Evolutionary conservation across 306 rosid species (phyloP).

Genomic region (Vigna angularis): DNA sequence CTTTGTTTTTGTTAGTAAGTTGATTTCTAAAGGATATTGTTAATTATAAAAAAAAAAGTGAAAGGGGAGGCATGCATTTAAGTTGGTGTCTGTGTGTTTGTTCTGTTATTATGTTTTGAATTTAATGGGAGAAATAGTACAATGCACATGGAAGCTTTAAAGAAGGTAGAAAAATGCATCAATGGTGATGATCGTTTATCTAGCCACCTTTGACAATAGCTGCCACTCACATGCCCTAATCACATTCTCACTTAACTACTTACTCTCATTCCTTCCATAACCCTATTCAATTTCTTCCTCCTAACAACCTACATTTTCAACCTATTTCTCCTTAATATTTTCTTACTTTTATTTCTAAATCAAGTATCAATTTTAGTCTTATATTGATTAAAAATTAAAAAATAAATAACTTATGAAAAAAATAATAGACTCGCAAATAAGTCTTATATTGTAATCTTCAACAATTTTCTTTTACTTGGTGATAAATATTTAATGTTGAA

Average conservation of each 20-base stretch:
- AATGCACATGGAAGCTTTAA: constrained; percentile 67
- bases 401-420: no score
- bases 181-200: constrained; percentile 46
- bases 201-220: constrained; percentile 48
- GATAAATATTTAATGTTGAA: no score
- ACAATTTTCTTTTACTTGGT: no score
- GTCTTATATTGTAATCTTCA: no score
- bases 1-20: neutral
- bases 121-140: constrained; percentile 50
- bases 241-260: constrained; percentile 1
- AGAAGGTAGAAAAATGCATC: constrained; percentile 46
- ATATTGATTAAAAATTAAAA: no score
- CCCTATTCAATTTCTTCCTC: constrained; percentile 9
- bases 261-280: constrained; percentile 29
- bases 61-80: constrained; percentile 43
- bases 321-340: no score
- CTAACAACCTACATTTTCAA: neutral
- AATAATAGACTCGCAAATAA: no score
- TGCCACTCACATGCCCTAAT: constrained; percentile 62
- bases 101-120: constrained; percentile 20
- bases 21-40: neutral
- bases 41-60: constrained; percentile 21
- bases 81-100: constrained; percentile 37
- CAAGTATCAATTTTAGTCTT: no score
- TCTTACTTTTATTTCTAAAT: no score